Evolutionary conservation across 208 protist genomes (phyloP), one percentile per base, ranked within the genome.

Genomic region (Acanthamoeba polyphaga): DNA sequence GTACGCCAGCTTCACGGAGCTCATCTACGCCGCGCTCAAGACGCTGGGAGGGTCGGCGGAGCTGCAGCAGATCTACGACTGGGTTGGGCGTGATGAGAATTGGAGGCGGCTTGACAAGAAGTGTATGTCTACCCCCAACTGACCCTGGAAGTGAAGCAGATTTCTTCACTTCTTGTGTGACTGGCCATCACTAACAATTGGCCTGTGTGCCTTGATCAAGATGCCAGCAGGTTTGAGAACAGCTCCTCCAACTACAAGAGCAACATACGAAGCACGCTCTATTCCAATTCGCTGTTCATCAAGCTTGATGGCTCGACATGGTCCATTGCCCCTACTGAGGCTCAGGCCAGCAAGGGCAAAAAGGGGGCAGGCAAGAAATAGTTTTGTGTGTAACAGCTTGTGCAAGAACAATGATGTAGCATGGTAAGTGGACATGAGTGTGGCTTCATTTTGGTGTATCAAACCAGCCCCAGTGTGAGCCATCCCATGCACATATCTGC

Each of bases 171-270:
- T 38, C 38, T 38, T 38, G 3, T 38, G 38, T 3, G 38, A 38
- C 1, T 38, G 38, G 38, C 38, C 1, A 38, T 38, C 38, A 38
- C 38, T 38, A 38, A 38, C 3, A 3, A 38, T 38, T 38, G 38
- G 38, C 38, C 38, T 38, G 38, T n/a, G n/a, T n/a, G n/a, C n/a
- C n/a, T n/a, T n/a, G n/a, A n/a, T n/a, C 5, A 34, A 82, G 74
- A 82, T 27, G 74, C 74, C 0, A 82, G 74, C 38, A 46, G 74
- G 34, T 82, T 82, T 53, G 74, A 82, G 38, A 82, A 82, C 74
- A 82, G 32, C 74, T 82, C 70, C 32, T 78, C 74, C 32, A 82
- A 82, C 74, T 82, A 82, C 46, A 82, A 82, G 74, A 82, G 74
- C 38, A 82, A 82, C 46, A 82, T 82, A 9, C 74, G 74, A 4